phyloP scores from a whole-genome alignment of 257 asterid species.

The Solanum clarkiae region DNA sequence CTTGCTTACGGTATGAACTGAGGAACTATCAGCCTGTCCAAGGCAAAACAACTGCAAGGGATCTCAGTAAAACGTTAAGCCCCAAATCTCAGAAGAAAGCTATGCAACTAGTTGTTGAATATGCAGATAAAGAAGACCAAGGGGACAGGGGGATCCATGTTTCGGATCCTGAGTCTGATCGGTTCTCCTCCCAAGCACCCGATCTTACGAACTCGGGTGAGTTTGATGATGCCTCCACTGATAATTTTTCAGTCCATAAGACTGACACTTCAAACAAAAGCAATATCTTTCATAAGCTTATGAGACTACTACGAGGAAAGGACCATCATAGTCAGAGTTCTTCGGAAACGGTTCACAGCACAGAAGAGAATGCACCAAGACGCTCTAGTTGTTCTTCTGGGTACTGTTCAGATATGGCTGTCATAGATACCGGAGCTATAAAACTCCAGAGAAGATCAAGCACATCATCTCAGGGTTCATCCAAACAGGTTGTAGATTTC shows the following conservation, averaged over 20 bases:
- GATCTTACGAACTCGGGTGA: slow-evolving; percentile 48
- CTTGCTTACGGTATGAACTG: slow-evolving; percentile 80
- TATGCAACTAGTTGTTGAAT: slow-evolving; percentile 65
- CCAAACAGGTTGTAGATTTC: slow-evolving; percentile 22
- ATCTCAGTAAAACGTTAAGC: slow-evolving; percentile 69
- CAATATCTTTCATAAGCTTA: slow-evolving; percentile 45
- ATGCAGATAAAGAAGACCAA: slow-evolving; percentile 41
- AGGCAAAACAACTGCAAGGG: slow-evolving; percentile 59
- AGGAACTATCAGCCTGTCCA: slow-evolving; percentile 44
- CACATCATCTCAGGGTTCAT: slow-evolving; percentile 29
- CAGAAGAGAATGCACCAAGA: not conserved
- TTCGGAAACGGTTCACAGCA: not conserved
- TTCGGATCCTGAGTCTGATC: slow-evolving; percentile 36
- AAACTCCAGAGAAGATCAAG: slow-evolving; percentile 11
- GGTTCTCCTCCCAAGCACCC: slow-evolving; percentile 51
- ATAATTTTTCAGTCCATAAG: slow-evolving; percentile 17
- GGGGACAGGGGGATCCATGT: slow-evolving; percentile 8
- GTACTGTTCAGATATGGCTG: slow-evolving; percentile 5
- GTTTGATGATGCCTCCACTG: slow-evolving; percentile 25
- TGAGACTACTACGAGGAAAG: slow-evolving; percentile 48
- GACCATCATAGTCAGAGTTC: slow-evolving; percentile 19
- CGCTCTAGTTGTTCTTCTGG: slow-evolving; percentile 9
- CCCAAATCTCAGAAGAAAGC: slow-evolving; percentile 76
- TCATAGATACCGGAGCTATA: slow-evolving; percentile 7
- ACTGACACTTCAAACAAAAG: slow-evolving; percentile 15